phyloP scores from a whole-genome alignment of 176 grass and related monocot species.

The Aegilops sharonensis region DNA sequence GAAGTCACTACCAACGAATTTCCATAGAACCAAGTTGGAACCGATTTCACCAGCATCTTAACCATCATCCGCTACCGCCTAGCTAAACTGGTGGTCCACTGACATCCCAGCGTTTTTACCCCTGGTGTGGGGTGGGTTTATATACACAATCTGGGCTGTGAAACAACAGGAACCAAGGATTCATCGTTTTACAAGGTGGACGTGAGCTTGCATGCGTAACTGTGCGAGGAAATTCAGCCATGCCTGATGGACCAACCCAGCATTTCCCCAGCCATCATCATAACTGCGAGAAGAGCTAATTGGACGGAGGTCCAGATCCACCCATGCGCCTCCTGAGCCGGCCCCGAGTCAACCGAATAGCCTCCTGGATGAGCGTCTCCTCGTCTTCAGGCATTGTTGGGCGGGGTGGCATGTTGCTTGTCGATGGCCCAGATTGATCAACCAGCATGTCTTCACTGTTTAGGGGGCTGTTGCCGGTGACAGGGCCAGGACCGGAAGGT shows the following conservation, averaged over 20 bases:
- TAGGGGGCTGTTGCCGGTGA: not conserved
- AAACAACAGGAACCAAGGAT: not conserved
- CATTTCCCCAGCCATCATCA: not conserved
- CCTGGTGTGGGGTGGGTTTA: not conserved
- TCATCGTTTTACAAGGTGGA: not conserved
- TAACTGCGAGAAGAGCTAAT: not conserved
- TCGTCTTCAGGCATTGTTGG: slow-evolving; percentile 26
- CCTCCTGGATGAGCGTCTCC: slow-evolving; percentile 50
- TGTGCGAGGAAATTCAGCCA: not conserved
- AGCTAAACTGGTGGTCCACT: not conserved
- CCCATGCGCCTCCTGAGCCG: slow-evolving; percentile 55
- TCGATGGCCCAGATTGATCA: slow-evolving; percentile 9
- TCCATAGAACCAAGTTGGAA: not conserved
- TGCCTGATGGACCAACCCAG: not conserved
- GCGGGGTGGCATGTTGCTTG: not conserved
- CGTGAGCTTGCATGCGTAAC: not conserved
- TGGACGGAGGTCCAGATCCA: slow-evolving; percentile 24
- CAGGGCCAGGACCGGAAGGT: slow-evolving; percentile 27
- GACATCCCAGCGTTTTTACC: not conserved
- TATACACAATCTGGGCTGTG: slow-evolving; percentile 28
- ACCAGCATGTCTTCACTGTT: slow-evolving; percentile 22
- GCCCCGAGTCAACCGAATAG: slow-evolving; percentile 35
- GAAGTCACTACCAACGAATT: not conserved
- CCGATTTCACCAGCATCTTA: not conserved
- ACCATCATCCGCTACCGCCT: not conserved